Evolutionary conservation across 306 rosid species (phyloP), one percentile per base, ranked within the genome.

Genomic region (Dalbergia oliveri): DNA sequence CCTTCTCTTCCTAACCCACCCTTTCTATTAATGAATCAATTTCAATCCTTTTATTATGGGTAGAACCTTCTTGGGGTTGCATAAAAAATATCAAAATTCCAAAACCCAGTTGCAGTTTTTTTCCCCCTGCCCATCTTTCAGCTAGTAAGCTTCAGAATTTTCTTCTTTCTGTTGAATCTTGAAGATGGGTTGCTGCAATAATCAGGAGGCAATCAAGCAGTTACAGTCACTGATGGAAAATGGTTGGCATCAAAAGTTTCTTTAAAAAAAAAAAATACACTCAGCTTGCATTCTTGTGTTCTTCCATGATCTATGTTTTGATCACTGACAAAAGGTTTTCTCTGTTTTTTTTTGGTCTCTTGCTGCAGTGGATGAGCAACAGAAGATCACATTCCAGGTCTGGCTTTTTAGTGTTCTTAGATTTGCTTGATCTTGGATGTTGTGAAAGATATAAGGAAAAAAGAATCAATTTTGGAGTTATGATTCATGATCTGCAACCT

Each of bases 191-290:
- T 47, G 82, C 60, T 85, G 76, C 31, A 26, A 26, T 35, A 82
- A 91, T 87, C 88, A 82, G 68, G 97, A 93, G 69, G 97, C 99
- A 61, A 67, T 95, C 73, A 90, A 84, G 88, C 94, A 93, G 83
- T 58, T 95, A 65, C 83, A 84, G 78, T 57, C 88, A 83, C 75
- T 93, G 53, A 71, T 93, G 92, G 95, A 90, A 49, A 84, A 91
- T 70, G 89, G 99, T 90, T 26, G 31, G 31, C 31, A 26, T 26
- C 31, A 26, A 26, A 26, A 26, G 31, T 0, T 26, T 26, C 31
- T 26, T 26, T 26, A 2, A 26, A 26, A 26, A 26, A 26, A 26
- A 26, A 26, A 26, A 26, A 54, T 89, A 85, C 58, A 50, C 72
- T 26, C 54, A 66, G 11, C 61, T 84, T 80, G 58, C 59, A 60